These are phyloP conservation scores for Amborella trichopoda DNA, from an alignment of 164 flowering plant species.

Conservation along the genomic window DNA sequence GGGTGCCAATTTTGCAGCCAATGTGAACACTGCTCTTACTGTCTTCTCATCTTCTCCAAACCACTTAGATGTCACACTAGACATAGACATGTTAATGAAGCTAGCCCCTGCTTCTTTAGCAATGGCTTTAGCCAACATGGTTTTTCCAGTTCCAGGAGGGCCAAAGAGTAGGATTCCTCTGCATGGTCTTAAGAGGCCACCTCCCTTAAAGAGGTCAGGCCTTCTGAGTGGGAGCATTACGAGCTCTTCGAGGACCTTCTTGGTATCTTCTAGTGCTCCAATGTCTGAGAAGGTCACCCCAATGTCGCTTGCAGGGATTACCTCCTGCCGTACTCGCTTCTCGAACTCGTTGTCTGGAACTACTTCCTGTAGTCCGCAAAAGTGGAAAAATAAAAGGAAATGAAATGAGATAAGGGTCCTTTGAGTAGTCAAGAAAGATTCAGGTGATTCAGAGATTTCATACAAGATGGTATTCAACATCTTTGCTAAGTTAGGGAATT, in stretches of 20 bases:
- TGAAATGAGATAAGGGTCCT: too few relatives aligned
- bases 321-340: slow-evolving; percentile 68
- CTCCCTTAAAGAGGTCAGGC: slow-evolving; percentile 63
- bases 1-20: slow-evolving; percentile 91
- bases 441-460: too few relatives aligned
- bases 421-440: too few relatives aligned
- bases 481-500: too few relatives aligned
- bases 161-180: slow-evolving; percentile 89
- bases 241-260: slow-evolving; percentile 67
- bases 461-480: too few relatives aligned
- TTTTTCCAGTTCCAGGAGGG: slow-evolving; percentile 97
- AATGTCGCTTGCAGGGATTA: slow-evolving; percentile 57
- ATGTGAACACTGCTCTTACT: slow-evolving; percentile 79
- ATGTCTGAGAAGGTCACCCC: slow-evolving; percentile 60
- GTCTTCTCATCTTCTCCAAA: slow-evolving; percentile 98
- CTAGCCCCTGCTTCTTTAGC: slow-evolving; percentile 98
- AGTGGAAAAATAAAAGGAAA: too few relatives aligned
- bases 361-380: slow-evolving; percentile 17
- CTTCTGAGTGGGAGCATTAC: slow-evolving; percentile 77
- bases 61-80: slow-evolving; percentile 96
- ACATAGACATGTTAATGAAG: slow-evolving; percentile 96
- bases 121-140: slow-evolving; percentile 97
- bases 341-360: slow-evolving; percentile 79
- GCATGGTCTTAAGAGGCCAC: slow-evolving; percentile 92
- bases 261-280: slow-evolving; percentile 61